Conservation (phyloP, 352 stramenopile genomes). For the Thraustochytrium sp. region DNA sequence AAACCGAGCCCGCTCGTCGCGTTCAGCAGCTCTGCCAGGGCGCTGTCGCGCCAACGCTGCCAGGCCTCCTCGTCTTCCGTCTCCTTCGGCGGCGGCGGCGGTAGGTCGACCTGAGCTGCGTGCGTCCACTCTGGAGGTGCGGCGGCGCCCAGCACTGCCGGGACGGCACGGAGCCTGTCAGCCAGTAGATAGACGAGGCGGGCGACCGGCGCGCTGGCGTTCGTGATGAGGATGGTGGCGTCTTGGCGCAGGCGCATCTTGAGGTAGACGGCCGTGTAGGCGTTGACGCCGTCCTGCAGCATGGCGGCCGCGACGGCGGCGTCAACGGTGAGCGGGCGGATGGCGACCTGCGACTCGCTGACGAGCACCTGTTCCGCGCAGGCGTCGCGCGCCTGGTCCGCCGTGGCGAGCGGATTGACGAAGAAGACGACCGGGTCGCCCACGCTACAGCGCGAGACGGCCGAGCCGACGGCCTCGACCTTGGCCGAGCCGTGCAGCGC, state of each 20-base stretch:
- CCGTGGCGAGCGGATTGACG: background rate
- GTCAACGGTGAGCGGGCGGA: background rate
- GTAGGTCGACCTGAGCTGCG: too few species aligned
- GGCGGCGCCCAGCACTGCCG: background rate
- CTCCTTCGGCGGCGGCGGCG: too few species aligned
- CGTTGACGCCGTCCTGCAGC: background rate
- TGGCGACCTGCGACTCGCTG: background rate
- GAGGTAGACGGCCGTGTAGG: background rate
- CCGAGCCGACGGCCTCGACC: background rate
- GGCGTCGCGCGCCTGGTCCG: too few species aligned
- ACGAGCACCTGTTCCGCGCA: background rate
- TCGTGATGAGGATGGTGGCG: constrained; percentile 12
- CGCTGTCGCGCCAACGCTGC: background rate
- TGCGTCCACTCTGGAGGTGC: too few species aligned
- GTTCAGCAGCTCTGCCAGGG: background rate
- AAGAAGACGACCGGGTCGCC: constrained; percentile 1
- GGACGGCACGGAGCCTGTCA: background rate
- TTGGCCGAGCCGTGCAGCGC: background rate
- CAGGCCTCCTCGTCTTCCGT: background rate
- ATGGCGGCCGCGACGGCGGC: background rate
- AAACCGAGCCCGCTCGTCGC: constrained; percentile 8
- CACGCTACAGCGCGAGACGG: background rate
- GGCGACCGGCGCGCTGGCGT: background rate
- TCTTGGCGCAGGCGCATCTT: background rate
- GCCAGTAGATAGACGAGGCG: background rate